These are phyloP conservation scores for Herpetomonas muscarum DNA, from an alignment of 208 protist species.

Conservation along the genomic window DNA sequence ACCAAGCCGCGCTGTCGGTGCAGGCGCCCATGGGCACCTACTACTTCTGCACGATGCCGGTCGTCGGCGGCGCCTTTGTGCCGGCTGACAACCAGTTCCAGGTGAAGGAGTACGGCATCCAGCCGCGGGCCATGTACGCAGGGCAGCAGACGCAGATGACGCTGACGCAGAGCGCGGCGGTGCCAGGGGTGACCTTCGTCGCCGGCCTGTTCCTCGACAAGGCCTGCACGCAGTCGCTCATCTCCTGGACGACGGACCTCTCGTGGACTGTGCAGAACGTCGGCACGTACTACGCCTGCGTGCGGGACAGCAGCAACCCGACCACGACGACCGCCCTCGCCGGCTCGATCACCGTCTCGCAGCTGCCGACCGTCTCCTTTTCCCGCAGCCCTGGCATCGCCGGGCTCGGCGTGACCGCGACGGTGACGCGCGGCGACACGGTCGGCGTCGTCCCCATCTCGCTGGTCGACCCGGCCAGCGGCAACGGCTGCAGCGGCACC, in stretches of 20 bases:
- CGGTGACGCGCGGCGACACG: conserved; percentile 11
- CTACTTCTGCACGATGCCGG: conserved; percentile 46
- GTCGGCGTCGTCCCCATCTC: conserved; percentile 23
- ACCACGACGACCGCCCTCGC: conserved; percentile 9
- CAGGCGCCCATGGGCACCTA: conserved; percentile 42
- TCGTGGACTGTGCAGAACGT: conserved; percentile 5
- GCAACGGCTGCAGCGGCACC: too few species aligned
- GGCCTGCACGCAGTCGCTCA: conserved; percentile 13
- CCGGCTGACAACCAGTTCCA: conserved; percentile 27
- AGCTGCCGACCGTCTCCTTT: conserved; percentile 21
- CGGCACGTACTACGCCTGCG: conserved; percentile 51
- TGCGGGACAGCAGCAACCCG: conserved; percentile 5
- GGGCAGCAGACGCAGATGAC: conserved; percentile 36
- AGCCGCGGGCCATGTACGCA: conserved; percentile 59
- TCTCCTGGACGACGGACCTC: conserved; percentile 10
- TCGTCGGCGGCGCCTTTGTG: conserved; percentile 32
- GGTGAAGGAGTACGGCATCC: conserved; percentile 56
- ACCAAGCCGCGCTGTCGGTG: conserved; percentile 23
- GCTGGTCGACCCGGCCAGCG: conserved; percentile 14
- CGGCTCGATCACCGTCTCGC: conserved; percentile 19
- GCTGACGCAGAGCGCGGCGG: conserved; percentile 37
- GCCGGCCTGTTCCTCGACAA: conserved; percentile 24
- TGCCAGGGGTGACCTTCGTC: conserved; percentile 13
- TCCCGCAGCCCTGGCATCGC: conserved; percentile 19
- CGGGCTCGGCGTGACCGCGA: conserved; percentile 23